Evolutionary conservation across 495 filamentous ascomycete genomes (phyloP), one percentile per base, ranked within the genome.

Genomic region (Annulohypoxylon moriforme): DNA sequence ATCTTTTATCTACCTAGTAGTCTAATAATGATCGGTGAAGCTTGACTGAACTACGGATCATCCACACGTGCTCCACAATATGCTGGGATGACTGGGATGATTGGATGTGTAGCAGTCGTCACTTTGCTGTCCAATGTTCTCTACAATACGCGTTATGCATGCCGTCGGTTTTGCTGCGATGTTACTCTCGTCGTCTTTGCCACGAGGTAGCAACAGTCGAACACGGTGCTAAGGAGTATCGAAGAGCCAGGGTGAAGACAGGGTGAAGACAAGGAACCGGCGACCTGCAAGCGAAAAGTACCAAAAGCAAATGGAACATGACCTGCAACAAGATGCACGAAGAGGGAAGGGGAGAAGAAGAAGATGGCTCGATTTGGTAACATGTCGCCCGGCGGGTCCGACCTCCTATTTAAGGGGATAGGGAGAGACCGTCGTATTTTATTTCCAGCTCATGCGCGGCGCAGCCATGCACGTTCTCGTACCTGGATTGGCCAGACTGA

Each of bases 31-130:
- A 20, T 40, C 34, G 40, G 53, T 64, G 60, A 69, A 64, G 67
- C 67, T 69, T 64, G 67, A 69, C 60, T 69, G 67, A 34, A 33
- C 25, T 16, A 63, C 59, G 52, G 24, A 46, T 38, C 36, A 63
- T 50, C 59, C 38, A 50, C 38, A 53, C 6, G 22, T 56, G 14
- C 34, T 61, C 47, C 49, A 47, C 38, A 59, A 11, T 4, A 18
- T 53, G 18, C 38, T 18, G 36, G 18, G 16, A 68, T 46, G 47
- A 34, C n/a, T n/a, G n/a, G n/a, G 50, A 36, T 36, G 33, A 11
- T 10, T 2, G 27, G 58, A 69, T 40, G 49, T 38, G 52, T 34
- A 40, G 55, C 27, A 58, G 34, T 38, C 42, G 33, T 18, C 20
- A 58, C 55, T 24, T 38, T 25, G 11, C 16, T 18, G 27, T 40